These are phyloP conservation scores for Apiospora koreana DNA, from an alignment of 2,329 filamentous ascomycete species.

Conservation along the genomic window DNA sequence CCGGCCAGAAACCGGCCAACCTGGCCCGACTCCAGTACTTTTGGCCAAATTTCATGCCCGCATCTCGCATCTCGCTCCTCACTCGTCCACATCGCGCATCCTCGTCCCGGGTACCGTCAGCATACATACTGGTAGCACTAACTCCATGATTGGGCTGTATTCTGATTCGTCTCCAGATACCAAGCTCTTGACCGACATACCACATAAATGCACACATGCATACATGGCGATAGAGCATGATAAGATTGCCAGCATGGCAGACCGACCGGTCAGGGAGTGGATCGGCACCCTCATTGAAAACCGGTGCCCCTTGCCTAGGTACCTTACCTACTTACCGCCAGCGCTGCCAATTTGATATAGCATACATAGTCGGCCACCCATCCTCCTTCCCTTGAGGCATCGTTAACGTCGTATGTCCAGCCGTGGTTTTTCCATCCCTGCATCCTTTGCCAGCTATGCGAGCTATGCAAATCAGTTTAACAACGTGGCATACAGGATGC, in stretches of 20 bases:
- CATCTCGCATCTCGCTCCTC: constrained; percentile 10
- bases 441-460: constrained; percentile 24
- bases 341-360: background rate
- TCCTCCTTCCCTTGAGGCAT: background rate
- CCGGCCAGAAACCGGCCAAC: constrained; percentile 2
- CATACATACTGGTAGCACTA: background rate
- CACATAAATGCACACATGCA: background rate
- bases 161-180: constrained; percentile 14
- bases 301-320: background rate
- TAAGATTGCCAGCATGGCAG: constrained; percentile 24
- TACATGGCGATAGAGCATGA: constrained; percentile 22
- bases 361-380: background rate
- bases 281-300: constrained; percentile 10
- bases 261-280: constrained; percentile 27
- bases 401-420: constrained; percentile 22
- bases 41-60: background rate
- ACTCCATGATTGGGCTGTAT: background rate
- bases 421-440: constrained; percentile 18
- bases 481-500: constrained; percentile 30
- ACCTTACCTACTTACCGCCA: background rate
- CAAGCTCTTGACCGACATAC: constrained; percentile 22
- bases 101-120: constrained; percentile 30
- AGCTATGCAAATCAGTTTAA: constrained; percentile 25
- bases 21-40: background rate
- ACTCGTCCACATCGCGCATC: constrained; percentile 26